A percentile compares a stretch with the other conserved stretches of the same genome.
Evolutionary conservation across 257 asterid species (phyloP).

Genomic region (Solanum lignicaule): DNA sequence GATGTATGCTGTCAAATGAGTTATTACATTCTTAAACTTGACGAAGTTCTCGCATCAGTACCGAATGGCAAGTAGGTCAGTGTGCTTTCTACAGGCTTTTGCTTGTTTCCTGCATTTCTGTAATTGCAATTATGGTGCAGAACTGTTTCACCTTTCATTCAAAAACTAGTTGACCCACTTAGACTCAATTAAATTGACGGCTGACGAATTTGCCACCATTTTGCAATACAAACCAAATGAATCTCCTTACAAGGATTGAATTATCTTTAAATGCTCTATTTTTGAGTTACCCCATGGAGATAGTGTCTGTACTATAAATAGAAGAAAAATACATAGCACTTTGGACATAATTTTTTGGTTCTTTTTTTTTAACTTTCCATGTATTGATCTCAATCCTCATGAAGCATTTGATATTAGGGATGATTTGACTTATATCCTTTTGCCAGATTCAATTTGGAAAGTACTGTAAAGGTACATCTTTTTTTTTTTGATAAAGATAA

Average conservation of each 20-base stretch:
- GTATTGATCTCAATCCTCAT: not conserved
- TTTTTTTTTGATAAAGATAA: too few species aligned
- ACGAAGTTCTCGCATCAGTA: not conserved
- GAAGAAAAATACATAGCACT: not conserved
- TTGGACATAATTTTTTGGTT: not conserved
- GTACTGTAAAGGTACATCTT: not conserved
- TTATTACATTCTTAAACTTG: not conserved
- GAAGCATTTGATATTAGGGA: not conserved
- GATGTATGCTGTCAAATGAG: not conserved
- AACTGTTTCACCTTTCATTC: not conserved
- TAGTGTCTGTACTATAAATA: not conserved
- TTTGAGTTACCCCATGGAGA: not conserved
- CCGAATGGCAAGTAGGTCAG: not conserved
- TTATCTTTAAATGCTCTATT: not conserved
- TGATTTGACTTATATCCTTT: not conserved
- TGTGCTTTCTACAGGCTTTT: not conserved
- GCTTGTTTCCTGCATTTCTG: not conserved
- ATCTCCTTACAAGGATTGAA: not conserved
- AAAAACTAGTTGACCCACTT: not conserved
- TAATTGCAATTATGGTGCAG: not conserved
- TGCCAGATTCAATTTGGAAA: not conserved
- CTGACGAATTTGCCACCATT: not conserved
- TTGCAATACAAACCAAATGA: not conserved
- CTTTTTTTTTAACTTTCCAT: not conserved
- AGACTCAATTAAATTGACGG: not conserved